Base-by-base conservation (phyloP, 129 eudicot species). In the Silybum marianum region DNA sequence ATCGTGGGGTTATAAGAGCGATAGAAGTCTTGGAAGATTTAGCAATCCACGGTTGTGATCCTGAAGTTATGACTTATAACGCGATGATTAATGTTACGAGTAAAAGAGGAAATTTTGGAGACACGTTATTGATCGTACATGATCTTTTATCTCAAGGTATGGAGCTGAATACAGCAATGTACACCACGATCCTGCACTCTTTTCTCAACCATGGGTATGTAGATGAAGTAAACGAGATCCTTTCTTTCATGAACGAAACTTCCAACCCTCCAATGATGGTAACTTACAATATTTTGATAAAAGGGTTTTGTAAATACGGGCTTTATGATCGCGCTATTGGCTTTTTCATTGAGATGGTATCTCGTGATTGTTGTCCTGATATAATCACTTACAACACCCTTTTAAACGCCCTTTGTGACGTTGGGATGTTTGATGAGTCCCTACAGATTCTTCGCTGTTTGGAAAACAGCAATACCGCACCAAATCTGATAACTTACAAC, bases 341-440 rank as follows among this genome's bases (percentile, higher is more conserved):
- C 26, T 72, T 85, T 39, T 86, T 94, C 25, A 73, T 44, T 13
- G 86, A 88, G 58, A 94, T 94, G 98, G 88, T 94, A 65, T 76
- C 71, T 22, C 58, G 18, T 9, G 65, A 80, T 24, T 88, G 83
- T 39, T 58, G 82, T 34, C 98, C 97, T 39, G 95, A 94, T 72
- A 88, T 91, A 76, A 83, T 94, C 23, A 94, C 98, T 14, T 94
- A 94, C 69, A 94, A 94, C 87, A 94, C 92, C 48, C 89, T 94
- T 58, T 68, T 91, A 63, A 87, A 85, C 11, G 92, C 91, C 34
- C 87, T 91, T 39, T 87, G 91, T 82, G 90, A 87, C 72, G 92
- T 88, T 77, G 92, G 84, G 19, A 79, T 91, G 92, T 58, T 80
- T 38, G 89, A 90, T 69, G 90, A 90, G 71, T 83, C 95, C 36